Evolutionary conservation across 2,329 filamentous ascomycete species (phyloP).

Genomic region (Colletotrichum sp.): DNA sequence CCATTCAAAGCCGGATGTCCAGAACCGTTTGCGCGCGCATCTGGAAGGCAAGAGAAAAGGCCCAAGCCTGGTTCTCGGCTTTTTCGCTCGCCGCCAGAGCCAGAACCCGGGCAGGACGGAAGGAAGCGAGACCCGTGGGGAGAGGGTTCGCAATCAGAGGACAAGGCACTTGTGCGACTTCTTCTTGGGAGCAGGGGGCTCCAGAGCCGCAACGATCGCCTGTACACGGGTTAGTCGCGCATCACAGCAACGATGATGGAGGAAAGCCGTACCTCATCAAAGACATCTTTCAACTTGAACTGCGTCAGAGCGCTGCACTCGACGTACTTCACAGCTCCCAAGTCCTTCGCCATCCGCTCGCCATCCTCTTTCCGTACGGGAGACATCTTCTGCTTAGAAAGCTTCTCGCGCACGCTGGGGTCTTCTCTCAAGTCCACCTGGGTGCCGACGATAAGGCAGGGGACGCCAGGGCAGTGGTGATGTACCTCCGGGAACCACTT

Average conservation of each 20-base stretch:
- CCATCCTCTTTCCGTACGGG: slow-evolving; percentile 93
- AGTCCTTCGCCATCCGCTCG: slow-evolving; percentile 93
- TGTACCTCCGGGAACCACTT: slow-evolving; percentile 99
- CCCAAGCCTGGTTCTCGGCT: slow-evolving; percentile 20
- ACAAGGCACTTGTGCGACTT: slow-evolving; percentile 72
- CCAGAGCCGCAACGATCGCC: slow-evolving; percentile 95
- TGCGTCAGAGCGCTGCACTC: slow-evolving; percentile 98
- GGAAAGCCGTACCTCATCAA: slow-evolving; percentile 81
- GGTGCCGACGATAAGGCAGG: slow-evolving; percentile 96
- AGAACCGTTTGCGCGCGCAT: slow-evolving; percentile 18
- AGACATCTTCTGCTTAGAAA: slow-evolving; percentile 94
- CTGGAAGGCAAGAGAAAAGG: slow-evolving; percentile 12
- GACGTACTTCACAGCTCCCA: slow-evolving; percentile 98
- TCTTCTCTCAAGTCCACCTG: slow-evolving; percentile 97
- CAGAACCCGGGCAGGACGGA: slow-evolving; percentile 9
- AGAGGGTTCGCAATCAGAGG: slow-evolving; percentile 50
- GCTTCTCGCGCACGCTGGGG: slow-evolving; percentile 83
- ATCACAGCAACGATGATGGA: neutral
- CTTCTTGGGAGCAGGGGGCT: slow-evolving; percentile 85
- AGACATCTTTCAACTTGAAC: slow-evolving; percentile 98
- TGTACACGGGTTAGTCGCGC: slow-evolving; percentile 39
- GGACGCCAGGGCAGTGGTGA: slow-evolving; percentile 97
- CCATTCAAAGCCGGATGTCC: slow-evolving; percentile 11
- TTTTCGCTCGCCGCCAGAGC: slow-evolving; percentile 14
- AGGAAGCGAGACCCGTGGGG: slow-evolving; percentile 9